Conservation (phyloP, 495 filamentous ascomycete species). For the Opeltia flavorubescens region DNA sequence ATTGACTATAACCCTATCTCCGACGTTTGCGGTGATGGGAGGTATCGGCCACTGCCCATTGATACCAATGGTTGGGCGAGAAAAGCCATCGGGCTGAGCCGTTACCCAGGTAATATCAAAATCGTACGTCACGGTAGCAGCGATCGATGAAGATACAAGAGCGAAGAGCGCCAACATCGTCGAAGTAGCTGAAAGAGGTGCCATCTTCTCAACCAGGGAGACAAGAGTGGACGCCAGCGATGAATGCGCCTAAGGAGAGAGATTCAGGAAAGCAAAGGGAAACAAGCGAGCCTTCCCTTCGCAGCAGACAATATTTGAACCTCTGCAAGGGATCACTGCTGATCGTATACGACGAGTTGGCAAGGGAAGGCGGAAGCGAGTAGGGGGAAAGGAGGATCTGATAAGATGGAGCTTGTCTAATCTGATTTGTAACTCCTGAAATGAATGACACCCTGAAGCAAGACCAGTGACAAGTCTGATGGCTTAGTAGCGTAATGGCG, state of each 20-base stretch:
- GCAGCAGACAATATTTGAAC: neutral
- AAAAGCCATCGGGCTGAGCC: slow-evolving; percentile 63
- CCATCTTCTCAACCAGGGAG: neutral
- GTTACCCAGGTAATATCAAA: slow-evolving; percentile 74
- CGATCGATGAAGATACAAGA: slow-evolving; percentile 12
- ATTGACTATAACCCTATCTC: slow-evolving; percentile 61
- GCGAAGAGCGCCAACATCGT: neutral
- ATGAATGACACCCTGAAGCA: neutral
- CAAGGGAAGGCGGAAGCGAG: no score
- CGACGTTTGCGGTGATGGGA: slow-evolving; percentile 49
- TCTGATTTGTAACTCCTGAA: neutral
- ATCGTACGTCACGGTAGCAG: slow-evolving; percentile 52
- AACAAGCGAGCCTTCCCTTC: neutral
- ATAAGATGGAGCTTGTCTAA: slow-evolving; percentile 4
- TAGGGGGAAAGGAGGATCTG: no score
- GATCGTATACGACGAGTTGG: no score
- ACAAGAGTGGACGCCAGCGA: no score
- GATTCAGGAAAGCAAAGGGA: neutral
- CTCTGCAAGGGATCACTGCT: no score
- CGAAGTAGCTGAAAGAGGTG: neutral
- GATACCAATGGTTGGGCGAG: slow-evolving; percentile 64
- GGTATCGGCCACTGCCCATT: slow-evolving; percentile 72
- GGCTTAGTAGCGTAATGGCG: neutral
- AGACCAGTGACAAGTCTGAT: neutral
- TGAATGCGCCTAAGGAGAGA: no score